Evolutionary conservation across 306 rosid genomes (phyloP).

Genomic region (Begonia loranthoides): DNA sequence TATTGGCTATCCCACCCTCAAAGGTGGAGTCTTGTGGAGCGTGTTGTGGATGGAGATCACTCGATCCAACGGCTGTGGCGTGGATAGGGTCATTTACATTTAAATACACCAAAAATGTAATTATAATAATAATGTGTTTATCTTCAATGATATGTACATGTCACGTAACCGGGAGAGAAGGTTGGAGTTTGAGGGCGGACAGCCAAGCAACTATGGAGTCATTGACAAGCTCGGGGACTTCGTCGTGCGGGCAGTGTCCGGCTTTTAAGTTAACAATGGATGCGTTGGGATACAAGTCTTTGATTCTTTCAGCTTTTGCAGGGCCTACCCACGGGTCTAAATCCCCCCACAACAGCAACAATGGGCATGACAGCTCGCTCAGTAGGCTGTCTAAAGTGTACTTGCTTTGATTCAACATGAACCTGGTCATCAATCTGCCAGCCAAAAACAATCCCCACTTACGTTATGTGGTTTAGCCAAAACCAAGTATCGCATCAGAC

Average conservation of each 20-base stretch:
- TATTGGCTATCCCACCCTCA: too few species aligned
- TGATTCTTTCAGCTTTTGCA: constrained; percentile 60
- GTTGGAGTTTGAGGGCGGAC: constrained; percentile 29
- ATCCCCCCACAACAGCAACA: constrained; percentile 88
- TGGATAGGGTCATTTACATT: too few species aligned
- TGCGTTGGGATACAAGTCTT: constrained; percentile 67
- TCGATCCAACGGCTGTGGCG: too few species aligned
- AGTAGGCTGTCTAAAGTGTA: constrained; percentile 59
- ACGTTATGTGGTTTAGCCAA: too few species aligned
- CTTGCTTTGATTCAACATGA: constrained; percentile 68
- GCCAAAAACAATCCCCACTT: constrained; percentile 1
- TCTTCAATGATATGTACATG: neutral
- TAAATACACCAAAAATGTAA: too few species aligned
- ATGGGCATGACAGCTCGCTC: constrained; percentile 63
- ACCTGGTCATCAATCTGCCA: constrained; percentile 78
- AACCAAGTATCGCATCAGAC: too few species aligned
- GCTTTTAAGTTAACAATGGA: constrained; percentile 68
- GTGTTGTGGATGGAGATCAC: too few species aligned
- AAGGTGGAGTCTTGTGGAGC: too few species aligned
- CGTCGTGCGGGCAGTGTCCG: constrained; percentile 91
- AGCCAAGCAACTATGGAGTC: constrained; percentile 70
- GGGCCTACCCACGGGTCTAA: constrained; percentile 98
- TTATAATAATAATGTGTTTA: too few species aligned
- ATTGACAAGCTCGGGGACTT: constrained; percentile 72
- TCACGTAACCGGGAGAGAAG: constrained; percentile 35